Evolutionary conservation across 352 stramenopile genomes (phyloP), one percentile per base, ranked within the genome.

Genomic region (Phytophthora rubi): DNA sequence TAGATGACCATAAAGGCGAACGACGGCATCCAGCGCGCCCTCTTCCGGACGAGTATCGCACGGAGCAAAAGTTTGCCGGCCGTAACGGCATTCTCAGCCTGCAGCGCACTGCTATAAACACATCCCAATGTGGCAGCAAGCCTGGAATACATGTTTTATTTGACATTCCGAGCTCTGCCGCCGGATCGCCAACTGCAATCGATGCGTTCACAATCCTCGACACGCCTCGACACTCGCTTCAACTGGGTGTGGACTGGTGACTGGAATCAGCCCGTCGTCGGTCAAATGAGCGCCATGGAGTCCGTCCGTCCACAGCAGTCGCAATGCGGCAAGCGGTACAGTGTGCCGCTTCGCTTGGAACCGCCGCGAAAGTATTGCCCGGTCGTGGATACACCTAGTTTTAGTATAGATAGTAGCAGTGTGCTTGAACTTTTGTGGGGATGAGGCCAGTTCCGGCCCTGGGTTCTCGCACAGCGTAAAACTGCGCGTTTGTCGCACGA

Each of bases 401-500:
- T 48, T 2, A 65, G 30, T 59, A 59, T 65, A 12, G 0, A 0
- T 1, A 0, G 7, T 8, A 37, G 16, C 8, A 15, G 32, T n/a
- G 28, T 21, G 47, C 63, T 1, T 59, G 56, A 2, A 49, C n/a
- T 70, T 71, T 33, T 52, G 48, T 1, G 16, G 0, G 2, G 49
- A 59, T 18, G 52, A 69, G 67, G 67, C 67, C 67, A 74, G 67
- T 74, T 73, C 53, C n/a, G 6, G 35, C 15, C 47, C 21, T 62
- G n/a, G 39, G 62, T 66, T 70, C 35, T 52, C 18, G 45, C 18
- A 18, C 35, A 15, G 45, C 32, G 55, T 37, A 59, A 59, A 59
- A 59, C 53, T 44, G 35, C 58, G 23, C 47, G 53, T 18, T 59
- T 71, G 62, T 75, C 68, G 48, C 61, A 71, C 53, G 62, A 52